Evolutionary conservation across 805 yeast species (phyloP).

Genomic region (Candida bentonensis): DNA sequence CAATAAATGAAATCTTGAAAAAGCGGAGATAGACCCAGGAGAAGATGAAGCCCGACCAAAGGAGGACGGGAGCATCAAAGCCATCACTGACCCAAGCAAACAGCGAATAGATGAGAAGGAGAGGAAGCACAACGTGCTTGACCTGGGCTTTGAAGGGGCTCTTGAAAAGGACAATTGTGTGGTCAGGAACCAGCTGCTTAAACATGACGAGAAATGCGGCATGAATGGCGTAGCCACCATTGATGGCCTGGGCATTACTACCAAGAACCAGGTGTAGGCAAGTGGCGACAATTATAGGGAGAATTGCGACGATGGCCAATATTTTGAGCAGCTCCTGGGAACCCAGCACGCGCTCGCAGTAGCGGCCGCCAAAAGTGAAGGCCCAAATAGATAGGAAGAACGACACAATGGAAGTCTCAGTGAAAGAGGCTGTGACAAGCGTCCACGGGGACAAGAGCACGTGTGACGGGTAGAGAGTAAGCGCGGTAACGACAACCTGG

Average conservation of each 20-base stretch:
- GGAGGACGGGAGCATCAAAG: constrained; percentile 12
- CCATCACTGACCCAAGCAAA: neutral
- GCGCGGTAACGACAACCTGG: neutral
- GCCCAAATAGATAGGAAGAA: constrained; percentile 25
- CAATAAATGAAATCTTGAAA: constrained; percentile 43
- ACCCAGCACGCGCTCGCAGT: constrained; percentile 57
- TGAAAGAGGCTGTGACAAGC: constrained; percentile 31
- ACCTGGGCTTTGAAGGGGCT: constrained; percentile 28
- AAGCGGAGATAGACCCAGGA: constrained; percentile 73
- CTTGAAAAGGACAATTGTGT: constrained; percentile 35
- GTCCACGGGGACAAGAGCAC: constrained; percentile 25
- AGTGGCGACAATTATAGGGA: constrained; percentile 21
- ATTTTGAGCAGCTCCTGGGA: constrained; percentile 27
- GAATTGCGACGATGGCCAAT: constrained; percentile 30
- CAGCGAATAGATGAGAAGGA: constrained; percentile 12
- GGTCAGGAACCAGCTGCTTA: constrained; percentile 52
- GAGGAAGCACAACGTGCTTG: constrained; percentile 15
- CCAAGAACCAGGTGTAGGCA: constrained; percentile 11
- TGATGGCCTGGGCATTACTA: constrained; percentile 15
- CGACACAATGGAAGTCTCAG: constrained; percentile 31
- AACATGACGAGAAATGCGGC: constrained; percentile 48
- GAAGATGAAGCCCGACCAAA: constrained; percentile 37
- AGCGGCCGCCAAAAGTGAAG: constrained; percentile 41
- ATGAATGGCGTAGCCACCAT: constrained; percentile 38
- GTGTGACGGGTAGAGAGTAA: neutral